A percentile compares a stretch with the other conserved stretches of the same genome.
Evolutionary conservation across 345 rosid species (phyloP).

Genomic region (Syzygium aqueum): DNA sequence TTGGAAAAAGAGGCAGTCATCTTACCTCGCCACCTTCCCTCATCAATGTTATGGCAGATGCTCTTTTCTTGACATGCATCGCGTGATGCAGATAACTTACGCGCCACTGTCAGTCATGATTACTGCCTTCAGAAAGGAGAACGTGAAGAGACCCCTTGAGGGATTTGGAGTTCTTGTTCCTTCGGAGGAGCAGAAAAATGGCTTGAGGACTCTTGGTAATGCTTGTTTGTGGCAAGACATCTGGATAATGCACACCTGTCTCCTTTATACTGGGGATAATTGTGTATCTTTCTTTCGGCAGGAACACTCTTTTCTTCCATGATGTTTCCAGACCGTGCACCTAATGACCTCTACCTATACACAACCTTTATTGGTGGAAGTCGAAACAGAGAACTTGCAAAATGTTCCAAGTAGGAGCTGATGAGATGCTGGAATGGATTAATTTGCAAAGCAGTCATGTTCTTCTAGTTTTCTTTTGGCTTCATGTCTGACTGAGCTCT

Average conservation of each 20-base stretch:
- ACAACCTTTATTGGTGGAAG: constrained; percentile 95
- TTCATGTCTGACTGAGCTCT: background rate
- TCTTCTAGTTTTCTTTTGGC: background rate
- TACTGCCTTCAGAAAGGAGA: constrained; percentile 80
- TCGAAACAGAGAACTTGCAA: constrained; percentile 80
- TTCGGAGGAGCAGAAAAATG: constrained; percentile 74
- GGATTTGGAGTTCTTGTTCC: constrained; percentile 97
- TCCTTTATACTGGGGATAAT: background rate
- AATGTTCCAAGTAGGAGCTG: constrained; percentile 52
- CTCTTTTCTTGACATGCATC: background rate
- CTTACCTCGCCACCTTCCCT: background rate
- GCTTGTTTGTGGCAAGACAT: background rate
- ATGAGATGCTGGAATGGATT: background rate
- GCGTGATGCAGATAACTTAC: constrained; percentile 46
- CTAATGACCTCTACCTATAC: constrained; percentile 57
- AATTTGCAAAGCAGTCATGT: background rate
- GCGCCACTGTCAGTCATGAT: constrained; percentile 78
- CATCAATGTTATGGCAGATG: background rate
- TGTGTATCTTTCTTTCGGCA: constrained; percentile 5
- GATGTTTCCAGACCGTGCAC: constrained; percentile 97
- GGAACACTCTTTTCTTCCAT: constrained; percentile 93
- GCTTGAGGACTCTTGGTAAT: constrained; percentile 81
- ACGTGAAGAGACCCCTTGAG: constrained; percentile 78
- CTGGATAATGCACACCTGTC: background rate
- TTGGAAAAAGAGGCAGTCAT: background rate